These are phyloP conservation scores for Penstemon barbatus DNA, from an alignment of 257 asterid genomes.

Conservation along the genomic window DNA sequence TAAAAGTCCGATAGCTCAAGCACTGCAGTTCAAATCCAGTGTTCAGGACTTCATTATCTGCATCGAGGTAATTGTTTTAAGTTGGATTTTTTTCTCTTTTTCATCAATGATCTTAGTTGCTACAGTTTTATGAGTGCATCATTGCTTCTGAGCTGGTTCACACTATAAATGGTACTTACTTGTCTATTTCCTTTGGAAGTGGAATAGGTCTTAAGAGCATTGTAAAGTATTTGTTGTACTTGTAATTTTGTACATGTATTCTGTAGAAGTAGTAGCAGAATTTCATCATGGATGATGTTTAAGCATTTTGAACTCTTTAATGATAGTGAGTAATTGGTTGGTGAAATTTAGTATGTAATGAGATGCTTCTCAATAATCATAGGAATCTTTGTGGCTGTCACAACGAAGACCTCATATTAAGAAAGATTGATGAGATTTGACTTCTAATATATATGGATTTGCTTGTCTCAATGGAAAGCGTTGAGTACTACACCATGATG, in stretches of 20 bases:
- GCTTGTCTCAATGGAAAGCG: neutral
- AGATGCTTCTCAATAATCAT: neutral
- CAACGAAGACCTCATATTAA: neutral
- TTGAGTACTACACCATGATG: neutral
- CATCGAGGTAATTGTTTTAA: slow-evolving; percentile 78
- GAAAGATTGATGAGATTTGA: neutral
- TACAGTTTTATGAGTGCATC: slow-evolving; percentile 7
- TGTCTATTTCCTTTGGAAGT: slow-evolving; percentile 6
- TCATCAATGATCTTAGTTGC: neutral
- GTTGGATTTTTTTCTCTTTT: slow-evolving; percentile 21
- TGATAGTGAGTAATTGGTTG: neutral
- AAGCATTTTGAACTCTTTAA: neutral
- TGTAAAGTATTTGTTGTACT: neutral
- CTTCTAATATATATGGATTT: neutral
- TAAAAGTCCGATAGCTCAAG: slow-evolving; percentile 84
- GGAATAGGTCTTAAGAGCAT: neutral
- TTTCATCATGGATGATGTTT: neutral
- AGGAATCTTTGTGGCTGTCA: neutral
- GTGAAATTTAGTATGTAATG: neutral
- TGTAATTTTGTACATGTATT: neutral
- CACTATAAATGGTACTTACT: neutral
- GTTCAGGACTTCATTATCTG: slow-evolving; percentile 95
- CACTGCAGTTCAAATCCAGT: slow-evolving; percentile 79
- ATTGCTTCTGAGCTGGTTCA: neutral
- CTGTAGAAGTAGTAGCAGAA: neutral